Conservation (phyloP, 768 basidiomycete species). For the Auricularia auricula-judae region DNA sequence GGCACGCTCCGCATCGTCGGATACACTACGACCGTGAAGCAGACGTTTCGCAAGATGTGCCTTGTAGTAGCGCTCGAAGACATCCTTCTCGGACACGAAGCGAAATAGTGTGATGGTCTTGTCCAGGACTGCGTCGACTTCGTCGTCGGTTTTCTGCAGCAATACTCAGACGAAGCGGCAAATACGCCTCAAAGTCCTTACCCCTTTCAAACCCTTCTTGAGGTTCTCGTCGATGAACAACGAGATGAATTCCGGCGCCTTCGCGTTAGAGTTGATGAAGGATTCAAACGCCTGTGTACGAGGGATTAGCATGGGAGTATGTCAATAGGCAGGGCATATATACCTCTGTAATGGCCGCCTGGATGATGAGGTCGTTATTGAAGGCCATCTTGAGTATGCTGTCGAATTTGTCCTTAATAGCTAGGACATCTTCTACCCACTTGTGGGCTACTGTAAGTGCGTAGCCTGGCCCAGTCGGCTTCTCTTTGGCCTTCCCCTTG, state of each 20-base stretch:
- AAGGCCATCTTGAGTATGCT: constrained; percentile 61
- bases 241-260: constrained; percentile 89
- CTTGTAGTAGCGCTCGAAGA: constrained; percentile 98
- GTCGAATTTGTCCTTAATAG: constrained; percentile 89
- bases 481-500: constrained; percentile 43
- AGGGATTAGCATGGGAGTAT: not conserved
- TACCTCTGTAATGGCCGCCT: constrained; percentile 80
- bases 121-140: constrained; percentile 82
- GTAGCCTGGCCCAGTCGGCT: constrained; percentile 24
- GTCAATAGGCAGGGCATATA: constrained; percentile 8
- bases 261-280: constrained; percentile 81
- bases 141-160: constrained; percentile 81
- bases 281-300: constrained; percentile 70
- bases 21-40: constrained; percentile 74
- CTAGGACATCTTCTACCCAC: constrained; percentile 90
- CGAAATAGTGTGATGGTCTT: constrained; percentile 96
- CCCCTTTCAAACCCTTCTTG: constrained; percentile 88
- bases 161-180: not conserved
- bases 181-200: constrained; percentile 28
- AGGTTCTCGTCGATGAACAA: constrained; percentile 95
- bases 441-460: constrained; percentile 56
- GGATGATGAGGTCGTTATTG: constrained; percentile 59
- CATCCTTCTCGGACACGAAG: constrained; percentile 88
- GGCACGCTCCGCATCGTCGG: constrained; percentile 94
- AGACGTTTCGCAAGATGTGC: constrained; percentile 89